Conservation (phyloP, 73 alveolate genomes). For the Tetrahymena elliotti region DNA sequence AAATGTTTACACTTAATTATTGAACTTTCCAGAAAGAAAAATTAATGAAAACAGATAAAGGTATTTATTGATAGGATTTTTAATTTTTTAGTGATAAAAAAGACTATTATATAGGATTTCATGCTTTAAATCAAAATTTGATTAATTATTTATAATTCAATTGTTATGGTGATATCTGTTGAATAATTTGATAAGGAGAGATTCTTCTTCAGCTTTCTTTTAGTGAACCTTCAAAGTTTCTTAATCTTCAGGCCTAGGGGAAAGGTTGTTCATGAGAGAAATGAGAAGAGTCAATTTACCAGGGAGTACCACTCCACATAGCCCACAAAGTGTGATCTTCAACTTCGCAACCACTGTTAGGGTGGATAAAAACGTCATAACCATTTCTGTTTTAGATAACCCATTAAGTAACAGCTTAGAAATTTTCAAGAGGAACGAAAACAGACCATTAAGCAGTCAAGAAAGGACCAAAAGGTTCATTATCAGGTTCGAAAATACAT, state of each 20-base stretch:
- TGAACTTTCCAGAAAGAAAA: not conserved
- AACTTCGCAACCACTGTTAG: conserved; percentile 52
- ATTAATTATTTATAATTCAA: not conserved
- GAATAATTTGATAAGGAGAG: not conserved
- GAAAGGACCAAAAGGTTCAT: conserved; percentile 53
- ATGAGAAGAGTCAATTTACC: conserved; percentile 37
- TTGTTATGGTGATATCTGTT: not conserved
- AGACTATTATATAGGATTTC: not conserved
- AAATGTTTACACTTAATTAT: not conserved
- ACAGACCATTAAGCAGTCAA: conserved; percentile 53
- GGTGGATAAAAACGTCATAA: conserved; percentile 38
- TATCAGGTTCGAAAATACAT: conserved; percentile 36
- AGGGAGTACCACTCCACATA: conserved; percentile 48
- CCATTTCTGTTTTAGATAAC: conserved; percentile 42
- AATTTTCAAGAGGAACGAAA: conserved; percentile 33
- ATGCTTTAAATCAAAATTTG: no score
- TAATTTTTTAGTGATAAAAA: not conserved
- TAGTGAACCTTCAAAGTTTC: not conserved
- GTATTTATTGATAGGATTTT: no score
- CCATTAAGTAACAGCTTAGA: conserved; percentile 36
- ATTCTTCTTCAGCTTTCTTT: conserved; percentile 13
- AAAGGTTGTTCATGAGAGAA: conserved; percentile 53
- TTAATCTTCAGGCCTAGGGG: conserved; percentile 51
- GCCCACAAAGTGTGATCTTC: conserved; percentile 60
- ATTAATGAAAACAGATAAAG: no score